A percentile compares a stretch with the other conserved stretches of the same genome.
phyloP scores from a whole-genome alignment of 805 yeast genomes.

The Kluyveromyces siamensis region DNA sequence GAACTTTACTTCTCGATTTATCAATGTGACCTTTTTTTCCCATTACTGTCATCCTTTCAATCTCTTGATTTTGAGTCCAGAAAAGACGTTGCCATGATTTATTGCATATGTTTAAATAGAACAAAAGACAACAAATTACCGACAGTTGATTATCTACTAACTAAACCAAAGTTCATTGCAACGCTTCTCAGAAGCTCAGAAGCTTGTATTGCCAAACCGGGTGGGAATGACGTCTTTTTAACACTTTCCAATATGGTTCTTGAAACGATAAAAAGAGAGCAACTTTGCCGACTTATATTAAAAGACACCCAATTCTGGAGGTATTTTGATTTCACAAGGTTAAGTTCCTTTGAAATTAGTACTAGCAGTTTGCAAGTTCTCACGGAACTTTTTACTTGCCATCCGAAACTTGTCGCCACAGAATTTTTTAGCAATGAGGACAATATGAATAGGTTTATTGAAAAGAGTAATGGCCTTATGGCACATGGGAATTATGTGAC shows the following conservation, averaged over 20 bases:
- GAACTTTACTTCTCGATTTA: constrained; percentile 74
- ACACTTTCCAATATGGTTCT: constrained; percentile 71
- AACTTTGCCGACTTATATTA: constrained; percentile 50
- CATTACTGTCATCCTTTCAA: constrained; percentile 49
- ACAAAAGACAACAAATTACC: constrained; percentile 71
- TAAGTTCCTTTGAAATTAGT: constrained; percentile 77
- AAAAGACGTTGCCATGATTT: constrained; percentile 68
- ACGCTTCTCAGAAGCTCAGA: constrained; percentile 67
- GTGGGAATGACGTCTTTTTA: constrained; percentile 50
- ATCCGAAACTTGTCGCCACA: constrained; percentile 52
- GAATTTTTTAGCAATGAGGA: constrained; percentile 49
- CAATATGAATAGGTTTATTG: constrained; percentile 51
- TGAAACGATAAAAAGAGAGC: constrained; percentile 76
- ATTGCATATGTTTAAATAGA: constrained; percentile 69
- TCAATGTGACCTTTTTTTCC: constrained; percentile 56
- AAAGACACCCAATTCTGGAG: constrained; percentile 66
- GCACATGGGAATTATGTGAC: constrained; percentile 81
- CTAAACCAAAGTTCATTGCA: constrained; percentile 56
- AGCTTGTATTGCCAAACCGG: constrained; percentile 28
- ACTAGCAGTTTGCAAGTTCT: constrained; percentile 82
- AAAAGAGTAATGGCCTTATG: constrained; percentile 58
- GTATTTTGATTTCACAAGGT: constrained; percentile 67
- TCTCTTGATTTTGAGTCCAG: constrained; percentile 82
- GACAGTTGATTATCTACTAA: constrained; percentile 73
- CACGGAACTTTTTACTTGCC: constrained; percentile 57